Evolutionary conservation across 345 rosid genomes (phyloP), one percentile per base, ranked within the genome.

Genomic region (Combretum micranthum): DNA sequence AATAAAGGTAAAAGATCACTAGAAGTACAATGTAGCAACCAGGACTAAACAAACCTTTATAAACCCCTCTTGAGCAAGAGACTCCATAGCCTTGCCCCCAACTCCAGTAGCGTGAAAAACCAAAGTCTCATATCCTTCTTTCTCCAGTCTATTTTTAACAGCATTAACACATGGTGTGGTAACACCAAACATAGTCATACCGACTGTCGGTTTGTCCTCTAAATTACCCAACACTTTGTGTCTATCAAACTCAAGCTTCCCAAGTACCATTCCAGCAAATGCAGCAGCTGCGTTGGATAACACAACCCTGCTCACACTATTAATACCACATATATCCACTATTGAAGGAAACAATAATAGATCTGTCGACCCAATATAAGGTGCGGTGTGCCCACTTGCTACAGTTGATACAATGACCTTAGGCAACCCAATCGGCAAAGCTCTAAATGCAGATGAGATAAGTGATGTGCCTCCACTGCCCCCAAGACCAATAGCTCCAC

Each of bases 81-180:
- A 78, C 66, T 92, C 96, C 98, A 92, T 88, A 13, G 98, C 90
- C 67, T 79, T 88, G 54, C 98, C 98, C 44, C 98, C 98, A 3
- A 84, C 77, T 20, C 96, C 98, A 13, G 95, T 92, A 65, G 98
- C 98, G 74, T 92, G 96, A 63, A 92, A 92, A 68, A 92, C 79
- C 64, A 92, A 70, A 26, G 85, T 78, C 77, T 88, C 98, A n/a
- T 72, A 92, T 59, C 87, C 96, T 75, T 84, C 66, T 62, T 68
- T 75, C 8, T 52, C 67, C 76, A 92, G 74, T 48, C 83, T 77
- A 50, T 86, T 82, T 52, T 78, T 80, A 20, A 88, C 87, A 51
- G 78, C 82, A 68, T 60, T 84, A 11, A 80, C 96, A 57, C 96
- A 92, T 1, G 88, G 77, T 53, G 98, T 92, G 16, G 96, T 92